phyloP scores from a whole-genome alignment of 106 monocot genomes.

The Iris macrosiphon region DNA sequence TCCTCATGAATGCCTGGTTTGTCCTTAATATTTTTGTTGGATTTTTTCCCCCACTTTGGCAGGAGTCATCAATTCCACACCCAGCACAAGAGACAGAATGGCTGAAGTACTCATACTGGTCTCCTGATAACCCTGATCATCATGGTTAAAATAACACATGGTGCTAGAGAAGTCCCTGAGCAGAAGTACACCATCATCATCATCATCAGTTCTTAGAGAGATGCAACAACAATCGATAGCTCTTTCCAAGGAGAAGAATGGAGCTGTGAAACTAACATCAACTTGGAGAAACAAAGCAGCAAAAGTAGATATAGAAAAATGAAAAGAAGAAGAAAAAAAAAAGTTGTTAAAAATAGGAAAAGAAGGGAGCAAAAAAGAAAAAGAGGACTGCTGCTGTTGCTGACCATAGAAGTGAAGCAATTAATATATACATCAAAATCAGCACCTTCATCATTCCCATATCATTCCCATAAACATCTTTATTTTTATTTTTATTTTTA shows the following conservation, averaged over 20 bases:
- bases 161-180: slow-evolving; percentile 8
- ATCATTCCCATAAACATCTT: slow-evolving; percentile 38
- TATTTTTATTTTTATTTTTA: slow-evolving; percentile 9
- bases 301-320: slow-evolving; percentile 17
- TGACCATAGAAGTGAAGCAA: slow-evolving; percentile 18
- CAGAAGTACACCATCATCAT: slow-evolving; percentile 6
- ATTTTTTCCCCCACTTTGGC: too few species aligned
- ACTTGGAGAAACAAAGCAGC: too few species aligned
- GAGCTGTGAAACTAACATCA: too few species aligned
- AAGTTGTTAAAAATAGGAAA: too few species aligned
- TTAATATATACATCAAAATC: slow-evolving; percentile 27
- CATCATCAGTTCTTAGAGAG: slow-evolving; percentile 3
- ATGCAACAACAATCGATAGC: too few species aligned
- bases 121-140: slow-evolving; percentile 82
- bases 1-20: too few species aligned
- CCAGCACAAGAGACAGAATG: slow-evolving; percentile 73
- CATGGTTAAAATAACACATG: slow-evolving; percentile 62
- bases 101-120: slow-evolving; percentile 80
- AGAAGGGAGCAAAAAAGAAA: slow-evolving; percentile 7
- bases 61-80: slow-evolving; percentile 61
- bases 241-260: too few species aligned
- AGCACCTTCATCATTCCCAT: slow-evolving; percentile 31
- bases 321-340: slow-evolving; percentile 1
- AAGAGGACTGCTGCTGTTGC: slow-evolving; percentile 19
- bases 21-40: too few species aligned